These are phyloP conservation scores for Alternaria infectoria DNA, from an alignment of 2,329 filamentous ascomycete genomes.

Conservation along the genomic window DNA sequence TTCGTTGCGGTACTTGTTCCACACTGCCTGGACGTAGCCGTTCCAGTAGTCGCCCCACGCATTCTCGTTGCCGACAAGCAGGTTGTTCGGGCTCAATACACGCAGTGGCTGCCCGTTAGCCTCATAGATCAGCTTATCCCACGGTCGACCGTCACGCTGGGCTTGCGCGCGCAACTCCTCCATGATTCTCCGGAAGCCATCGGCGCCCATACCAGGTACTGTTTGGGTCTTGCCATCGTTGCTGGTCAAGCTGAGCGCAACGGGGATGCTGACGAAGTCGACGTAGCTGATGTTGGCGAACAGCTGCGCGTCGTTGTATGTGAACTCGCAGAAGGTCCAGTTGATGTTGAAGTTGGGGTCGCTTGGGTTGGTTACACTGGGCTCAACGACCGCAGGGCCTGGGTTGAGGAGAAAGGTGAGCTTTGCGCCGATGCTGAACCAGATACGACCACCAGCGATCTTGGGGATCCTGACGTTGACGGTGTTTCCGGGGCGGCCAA, in stretches of 20 bases:
- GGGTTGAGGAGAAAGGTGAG: slow-evolving; percentile 75
- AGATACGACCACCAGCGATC: slow-evolving; percentile 73
- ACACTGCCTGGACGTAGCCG: slow-evolving; percentile 60
- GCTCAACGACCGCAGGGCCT: slow-evolving; percentile 75
- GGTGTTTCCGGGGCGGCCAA: slow-evolving; percentile 67
- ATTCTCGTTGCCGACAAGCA: slow-evolving; percentile 53
- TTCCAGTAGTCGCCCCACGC: slow-evolving; percentile 61
- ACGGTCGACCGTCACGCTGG: slow-evolving; percentile 60
- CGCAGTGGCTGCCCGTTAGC: slow-evolving; percentile 47
- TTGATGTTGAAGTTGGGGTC: slow-evolving; percentile 55
- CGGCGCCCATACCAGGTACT: slow-evolving; percentile 63
- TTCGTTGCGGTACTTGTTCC: slow-evolving; percentile 53
- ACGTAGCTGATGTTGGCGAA: slow-evolving; percentile 71
- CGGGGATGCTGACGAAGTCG: slow-evolving; percentile 68
- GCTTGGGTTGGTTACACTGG: slow-evolving; percentile 69
- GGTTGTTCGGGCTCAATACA: slow-evolving; percentile 54
- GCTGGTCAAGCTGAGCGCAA: slow-evolving; percentile 54
- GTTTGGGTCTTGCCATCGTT: slow-evolving; percentile 48
- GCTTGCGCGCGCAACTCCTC: slow-evolving; percentile 63
- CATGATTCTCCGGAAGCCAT: slow-evolving; percentile 65
- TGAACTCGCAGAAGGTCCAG: slow-evolving; percentile 58
- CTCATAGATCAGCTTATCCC: slow-evolving; percentile 65
- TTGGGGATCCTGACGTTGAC: slow-evolving; percentile 70
- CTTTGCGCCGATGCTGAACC: slow-evolving; percentile 67
- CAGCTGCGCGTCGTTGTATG: slow-evolving; percentile 54